Conservation (phyloP, 495 filamentous ascomycete genomes). For the Letharia columbiana region DNA sequence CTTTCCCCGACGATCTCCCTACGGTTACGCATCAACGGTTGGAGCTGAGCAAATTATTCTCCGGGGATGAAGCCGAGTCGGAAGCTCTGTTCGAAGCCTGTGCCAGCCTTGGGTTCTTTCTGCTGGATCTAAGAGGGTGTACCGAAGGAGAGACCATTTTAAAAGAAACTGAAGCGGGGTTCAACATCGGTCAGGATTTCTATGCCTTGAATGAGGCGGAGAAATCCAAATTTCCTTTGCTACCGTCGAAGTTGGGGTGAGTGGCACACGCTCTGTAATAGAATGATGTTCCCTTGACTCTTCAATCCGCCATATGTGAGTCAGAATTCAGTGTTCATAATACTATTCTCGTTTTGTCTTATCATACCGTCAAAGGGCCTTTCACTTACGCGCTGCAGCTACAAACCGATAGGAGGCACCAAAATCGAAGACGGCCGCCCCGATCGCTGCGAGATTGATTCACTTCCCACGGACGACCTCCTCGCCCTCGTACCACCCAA, state of each 20-base stretch:
- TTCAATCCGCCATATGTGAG: not conserved
- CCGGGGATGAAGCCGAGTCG: constrained; percentile 6
- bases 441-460: constrained; percentile 10
- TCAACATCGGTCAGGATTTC: not conserved
- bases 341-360: not conserved
- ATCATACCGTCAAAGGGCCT: not conserved
- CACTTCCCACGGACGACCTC: constrained; percentile 4
- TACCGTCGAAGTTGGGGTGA: not conserved
- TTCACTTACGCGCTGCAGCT: not conserved
- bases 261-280: not conserved
- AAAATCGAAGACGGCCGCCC: constrained; percentile 14
- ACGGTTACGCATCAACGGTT: not conserved
- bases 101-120: constrained; percentile 1
- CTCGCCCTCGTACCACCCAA: not conserved
- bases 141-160: not conserved
- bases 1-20: constrained; percentile 7
- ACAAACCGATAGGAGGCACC: constrained; percentile 11
- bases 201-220: constrained; percentile 1
- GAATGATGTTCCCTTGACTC: not conserved
- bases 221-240: not conserved
- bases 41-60: not conserved
- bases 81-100: constrained; percentile 6
- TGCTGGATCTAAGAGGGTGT: constrained; percentile 10
- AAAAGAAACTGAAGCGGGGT: not conserved
- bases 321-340: not conserved